phyloP scores from a whole-genome alignment of 306 rosid genomes.

The Castanospermum australe region DNA sequence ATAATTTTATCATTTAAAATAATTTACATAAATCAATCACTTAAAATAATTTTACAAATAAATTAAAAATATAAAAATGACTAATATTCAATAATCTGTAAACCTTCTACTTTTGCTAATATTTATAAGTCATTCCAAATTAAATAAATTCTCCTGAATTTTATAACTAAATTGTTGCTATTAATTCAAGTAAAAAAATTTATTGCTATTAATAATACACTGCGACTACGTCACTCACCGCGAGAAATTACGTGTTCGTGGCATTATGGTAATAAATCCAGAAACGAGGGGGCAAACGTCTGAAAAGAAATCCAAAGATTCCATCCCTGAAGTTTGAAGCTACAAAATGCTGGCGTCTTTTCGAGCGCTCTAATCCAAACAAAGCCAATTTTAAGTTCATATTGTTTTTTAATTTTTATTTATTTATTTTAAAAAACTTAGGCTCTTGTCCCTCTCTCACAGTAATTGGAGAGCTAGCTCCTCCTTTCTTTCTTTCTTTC shows the following conservation, averaged over 20 bases:
- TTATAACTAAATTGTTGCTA: no score
- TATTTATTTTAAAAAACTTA: background rate
- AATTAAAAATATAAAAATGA: no score
- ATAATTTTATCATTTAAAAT: no score
- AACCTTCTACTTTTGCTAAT: no score
- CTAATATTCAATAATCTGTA: no score
- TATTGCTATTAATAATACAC: no score
- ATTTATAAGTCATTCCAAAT: no score
- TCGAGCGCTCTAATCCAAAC: constrained; percentile 50
- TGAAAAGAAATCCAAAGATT: constrained; percentile 57
- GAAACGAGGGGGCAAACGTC: constrained; percentile 18
- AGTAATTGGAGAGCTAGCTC: constrained; percentile 26
- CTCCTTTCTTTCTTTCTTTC: background rate
- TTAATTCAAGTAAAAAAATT: no score
- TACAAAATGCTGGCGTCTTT: constrained; percentile 44
- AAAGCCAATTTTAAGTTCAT: constrained; percentile 37
- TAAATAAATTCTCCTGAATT: no score
- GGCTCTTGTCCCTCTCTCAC: constrained; percentile 6
- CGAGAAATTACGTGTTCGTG: constrained; percentile 25
- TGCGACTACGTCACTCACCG: no score
- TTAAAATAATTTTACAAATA: no score
- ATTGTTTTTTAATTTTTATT: background rate
- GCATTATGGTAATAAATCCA: constrained; percentile 31
- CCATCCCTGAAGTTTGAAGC: constrained; percentile 71
- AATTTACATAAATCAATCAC: no score